A percentile compares a stretch with the other conserved stretches of the same genome.
These are phyloP conservation scores for Hypoxylon sp. DNA, from an alignment of 2,329 filamentous ascomycete genomes.

Conservation along the genomic window DNA sequence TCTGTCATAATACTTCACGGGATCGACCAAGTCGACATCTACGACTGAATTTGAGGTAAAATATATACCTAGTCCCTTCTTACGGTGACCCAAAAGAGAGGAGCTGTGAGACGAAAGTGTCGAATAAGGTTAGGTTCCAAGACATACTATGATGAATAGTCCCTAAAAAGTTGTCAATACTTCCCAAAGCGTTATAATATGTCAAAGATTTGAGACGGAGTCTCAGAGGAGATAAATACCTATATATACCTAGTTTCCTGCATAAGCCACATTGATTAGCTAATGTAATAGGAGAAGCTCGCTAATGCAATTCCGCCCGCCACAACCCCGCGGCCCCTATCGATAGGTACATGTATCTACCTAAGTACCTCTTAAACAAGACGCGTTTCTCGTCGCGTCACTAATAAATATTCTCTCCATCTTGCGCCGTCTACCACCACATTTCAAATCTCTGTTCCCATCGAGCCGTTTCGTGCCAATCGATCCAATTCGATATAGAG, in stretches of 20 bases:
- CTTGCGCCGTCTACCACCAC: neutral
- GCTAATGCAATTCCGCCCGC: conserved; percentile 3
- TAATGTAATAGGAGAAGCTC: neutral
- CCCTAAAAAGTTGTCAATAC: neutral
- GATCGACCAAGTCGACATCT: neutral
- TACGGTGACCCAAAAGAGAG: neutral
- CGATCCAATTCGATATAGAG: neutral
- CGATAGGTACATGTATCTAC: conserved; percentile 7
- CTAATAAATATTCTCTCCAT: conserved; percentile 30
- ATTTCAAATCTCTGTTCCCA: neutral
- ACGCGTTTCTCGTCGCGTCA: conserved; percentile 42
- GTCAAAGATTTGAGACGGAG: conserved; percentile 2
- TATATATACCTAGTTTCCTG: neutral
- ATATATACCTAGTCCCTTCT: neutral
- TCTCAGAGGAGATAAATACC: neutral
- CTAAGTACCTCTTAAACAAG: conserved; percentile 36
- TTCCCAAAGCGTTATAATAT: neutral
- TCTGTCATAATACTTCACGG: neutral
- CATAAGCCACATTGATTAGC: neutral
- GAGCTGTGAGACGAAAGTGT: neutral
- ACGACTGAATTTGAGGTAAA: neutral
- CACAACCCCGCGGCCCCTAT: conserved; percentile 20
- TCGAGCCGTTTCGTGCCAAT: neutral
- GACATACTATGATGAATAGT: conserved; percentile 1
- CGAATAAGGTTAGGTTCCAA: neutral